These are phyloP conservation scores for Picea sitchensis DNA, from an alignment of 75 land plant species.

Conservation along the genomic window DNA sequence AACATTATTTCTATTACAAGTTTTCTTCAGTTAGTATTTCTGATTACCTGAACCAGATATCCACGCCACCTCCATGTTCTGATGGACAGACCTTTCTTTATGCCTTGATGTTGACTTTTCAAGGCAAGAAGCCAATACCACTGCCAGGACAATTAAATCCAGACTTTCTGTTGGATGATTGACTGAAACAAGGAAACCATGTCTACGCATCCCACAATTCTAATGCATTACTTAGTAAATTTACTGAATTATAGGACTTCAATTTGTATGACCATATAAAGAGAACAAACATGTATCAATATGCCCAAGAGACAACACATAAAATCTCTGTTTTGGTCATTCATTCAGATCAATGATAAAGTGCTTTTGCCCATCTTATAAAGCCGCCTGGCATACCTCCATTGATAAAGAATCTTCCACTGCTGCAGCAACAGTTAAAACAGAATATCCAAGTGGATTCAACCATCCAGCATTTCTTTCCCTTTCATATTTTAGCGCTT, in stretches of 20 bases:
- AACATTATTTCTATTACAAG: neutral
- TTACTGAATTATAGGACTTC: neutral
- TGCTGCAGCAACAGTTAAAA: conserved; percentile 65
- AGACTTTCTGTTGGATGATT: conserved; percentile 1
- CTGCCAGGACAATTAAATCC: conserved; percentile 30
- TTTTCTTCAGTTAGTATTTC: neutral
- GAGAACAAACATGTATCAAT: neutral
- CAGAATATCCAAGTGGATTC: conserved; percentile 83
- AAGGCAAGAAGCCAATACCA: conserved; percentile 72
- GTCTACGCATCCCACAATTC: neutral
- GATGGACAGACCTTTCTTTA: conserved; percentile 24
- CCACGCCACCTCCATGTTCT: conserved; percentile 85
- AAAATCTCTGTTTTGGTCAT: neutral
- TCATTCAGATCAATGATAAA: neutral
- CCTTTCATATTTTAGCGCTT: conserved; percentile 79
- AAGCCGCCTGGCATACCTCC: conserved; percentile 51
- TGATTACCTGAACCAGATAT: conserved; percentile 67
- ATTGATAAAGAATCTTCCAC: conserved; percentile 53
- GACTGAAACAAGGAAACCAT: conserved; percentile 2
- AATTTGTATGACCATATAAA: neutral
- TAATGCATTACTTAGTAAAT: neutral
- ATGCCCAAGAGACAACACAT: neutral
- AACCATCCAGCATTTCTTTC: conserved; percentile 73
- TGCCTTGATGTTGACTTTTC: conserved; percentile 35
- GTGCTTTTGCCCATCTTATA: neutral